Evolutionary conservation across 768 basidiomycete species (phyloP).

Genomic region (Gloeopeniophorella convolvens): DNA sequence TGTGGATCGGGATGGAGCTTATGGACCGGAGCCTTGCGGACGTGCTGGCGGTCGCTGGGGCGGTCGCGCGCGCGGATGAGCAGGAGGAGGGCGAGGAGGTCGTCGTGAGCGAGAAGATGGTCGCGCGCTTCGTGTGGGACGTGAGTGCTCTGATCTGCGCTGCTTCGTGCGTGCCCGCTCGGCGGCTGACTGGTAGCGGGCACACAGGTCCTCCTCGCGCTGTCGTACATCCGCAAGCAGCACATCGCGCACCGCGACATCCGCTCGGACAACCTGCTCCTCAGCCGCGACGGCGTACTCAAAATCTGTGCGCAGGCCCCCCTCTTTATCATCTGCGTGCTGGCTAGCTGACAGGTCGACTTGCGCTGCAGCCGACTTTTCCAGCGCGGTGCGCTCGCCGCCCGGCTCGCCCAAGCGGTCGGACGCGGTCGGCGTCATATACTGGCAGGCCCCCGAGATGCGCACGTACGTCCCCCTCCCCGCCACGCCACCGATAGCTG

Average conservation of each 20-base stretch:
- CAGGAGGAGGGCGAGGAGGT: slow-evolving; percentile 65
- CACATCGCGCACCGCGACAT: slow-evolving; percentile 79
- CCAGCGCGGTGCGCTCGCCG: slow-evolving; percentile 59
- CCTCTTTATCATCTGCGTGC: not conserved
- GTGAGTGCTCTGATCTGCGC: slow-evolving; percentile 38
- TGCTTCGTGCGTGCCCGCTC: not conserved
- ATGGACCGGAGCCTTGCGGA: slow-evolving; percentile 88
- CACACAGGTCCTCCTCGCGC: slow-evolving; percentile 52
- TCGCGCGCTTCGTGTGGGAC: slow-evolving; percentile 72
- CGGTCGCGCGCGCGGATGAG: slow-evolving; percentile 33
- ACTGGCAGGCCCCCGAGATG: slow-evolving; percentile 85
- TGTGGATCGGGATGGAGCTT: slow-evolving; percentile 88
- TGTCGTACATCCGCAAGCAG: slow-evolving; percentile 58
- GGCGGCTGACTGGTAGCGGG: not conserved
- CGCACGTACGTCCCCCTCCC: slow-evolving; percentile 45
- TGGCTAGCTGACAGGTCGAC: not conserved
- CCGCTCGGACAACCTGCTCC: slow-evolving; percentile 74
- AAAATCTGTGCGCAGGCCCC: slow-evolving; percentile 55
- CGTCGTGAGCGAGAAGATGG: slow-evolving; percentile 56
- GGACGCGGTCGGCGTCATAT: slow-evolving; percentile 64
- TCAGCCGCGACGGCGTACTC: slow-evolving; percentile 61
- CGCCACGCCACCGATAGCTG: not conserved
- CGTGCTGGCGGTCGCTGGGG: slow-evolving; percentile 45
- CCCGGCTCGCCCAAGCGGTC: slow-evolving; percentile 42
- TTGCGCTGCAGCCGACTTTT: slow-evolving; percentile 57